Conservation (phyloP, 495 filamentous ascomycete species). For the Daldinia caldariorum region DNA sequence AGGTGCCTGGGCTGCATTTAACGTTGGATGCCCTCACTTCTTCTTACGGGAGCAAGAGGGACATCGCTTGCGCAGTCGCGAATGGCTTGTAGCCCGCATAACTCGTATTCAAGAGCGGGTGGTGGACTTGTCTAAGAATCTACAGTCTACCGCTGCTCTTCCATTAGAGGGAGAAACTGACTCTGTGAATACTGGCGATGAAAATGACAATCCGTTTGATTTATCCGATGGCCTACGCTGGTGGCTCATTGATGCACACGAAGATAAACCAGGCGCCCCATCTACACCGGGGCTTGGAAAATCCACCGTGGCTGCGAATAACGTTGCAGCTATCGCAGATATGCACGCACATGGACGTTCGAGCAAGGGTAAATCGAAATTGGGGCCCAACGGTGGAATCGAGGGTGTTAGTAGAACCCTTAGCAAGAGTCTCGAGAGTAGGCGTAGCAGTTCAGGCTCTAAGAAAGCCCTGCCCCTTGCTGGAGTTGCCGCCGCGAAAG, state of each 20-base stretch:
- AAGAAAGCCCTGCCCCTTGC: constrained; percentile 69
- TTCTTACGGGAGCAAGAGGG: constrained; percentile 93
- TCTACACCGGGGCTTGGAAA: constrained; percentile 87
- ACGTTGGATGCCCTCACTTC: constrained; percentile 94
- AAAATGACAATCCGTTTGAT: constrained; percentile 98
- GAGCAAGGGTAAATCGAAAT: constrained; percentile 60
- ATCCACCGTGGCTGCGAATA: constrained; percentile 87
- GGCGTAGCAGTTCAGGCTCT: constrained; percentile 84
- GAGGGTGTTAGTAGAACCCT: constrained; percentile 80
- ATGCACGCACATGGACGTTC: constrained; percentile 63
- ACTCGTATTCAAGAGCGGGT: constrained; percentile 90
- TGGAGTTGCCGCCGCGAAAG: constrained; percentile 50
- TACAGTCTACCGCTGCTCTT: constrained; percentile 46
- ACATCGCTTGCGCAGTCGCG: constrained; percentile 81
- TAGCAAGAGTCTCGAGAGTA: constrained; percentile 86
- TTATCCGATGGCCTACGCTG: constrained; percentile 94
- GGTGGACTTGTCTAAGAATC: constrained; percentile 85
- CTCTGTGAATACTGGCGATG: constrained; percentile 64
- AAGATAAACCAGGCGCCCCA: constrained; percentile 96
- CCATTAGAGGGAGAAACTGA: constrained; percentile 51
- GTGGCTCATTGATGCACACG: constrained; percentile 92
- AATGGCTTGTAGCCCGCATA: constrained; percentile 96
- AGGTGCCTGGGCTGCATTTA: constrained; percentile 97
- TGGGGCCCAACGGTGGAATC: constrained; percentile 60
- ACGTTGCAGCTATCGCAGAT: constrained; percentile 78